Conservation (phyloP, 257 asterid genomes). For the Fraxinus anomala region DNA sequence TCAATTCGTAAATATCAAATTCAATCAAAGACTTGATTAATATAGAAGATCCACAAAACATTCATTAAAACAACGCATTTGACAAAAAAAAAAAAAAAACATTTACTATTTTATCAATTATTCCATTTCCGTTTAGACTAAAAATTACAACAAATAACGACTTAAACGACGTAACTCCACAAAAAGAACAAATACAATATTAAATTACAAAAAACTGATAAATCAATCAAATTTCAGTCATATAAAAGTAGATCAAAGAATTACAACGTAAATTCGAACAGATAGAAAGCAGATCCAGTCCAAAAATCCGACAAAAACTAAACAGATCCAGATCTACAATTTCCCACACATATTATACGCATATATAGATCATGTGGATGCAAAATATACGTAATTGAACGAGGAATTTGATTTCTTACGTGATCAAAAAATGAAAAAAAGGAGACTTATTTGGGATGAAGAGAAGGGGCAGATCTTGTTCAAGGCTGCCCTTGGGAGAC, state of each 20-base stretch:
- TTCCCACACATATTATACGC: neutral
- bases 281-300: constrained; percentile 8
- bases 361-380: neutral
- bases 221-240: neutral
- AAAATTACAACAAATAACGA: neutral
- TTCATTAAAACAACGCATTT: neutral
- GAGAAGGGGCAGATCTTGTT: constrained; percentile 35
- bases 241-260: neutral
- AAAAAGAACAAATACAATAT: neutral
- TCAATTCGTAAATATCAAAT: constrained; percentile 1
- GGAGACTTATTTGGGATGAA: neutral
- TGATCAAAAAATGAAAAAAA: constrained; percentile 5
- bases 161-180: neutral
- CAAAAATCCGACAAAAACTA: neutral
- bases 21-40: constrained; percentile 1
- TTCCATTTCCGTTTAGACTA: neutral
- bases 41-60: neutral
- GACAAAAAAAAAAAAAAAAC: neutral
- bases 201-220: neutral
- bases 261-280: neutral
- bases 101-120: neutral
- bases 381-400: neutral
- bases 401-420: constrained; percentile 21
- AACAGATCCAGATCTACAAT: constrained; percentile 17
- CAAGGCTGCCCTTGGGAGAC: constrained; percentile 34